phyloP scores from a whole-genome alignment of 805 yeast genomes.

The Candida pseudofarinosa region DNA sequence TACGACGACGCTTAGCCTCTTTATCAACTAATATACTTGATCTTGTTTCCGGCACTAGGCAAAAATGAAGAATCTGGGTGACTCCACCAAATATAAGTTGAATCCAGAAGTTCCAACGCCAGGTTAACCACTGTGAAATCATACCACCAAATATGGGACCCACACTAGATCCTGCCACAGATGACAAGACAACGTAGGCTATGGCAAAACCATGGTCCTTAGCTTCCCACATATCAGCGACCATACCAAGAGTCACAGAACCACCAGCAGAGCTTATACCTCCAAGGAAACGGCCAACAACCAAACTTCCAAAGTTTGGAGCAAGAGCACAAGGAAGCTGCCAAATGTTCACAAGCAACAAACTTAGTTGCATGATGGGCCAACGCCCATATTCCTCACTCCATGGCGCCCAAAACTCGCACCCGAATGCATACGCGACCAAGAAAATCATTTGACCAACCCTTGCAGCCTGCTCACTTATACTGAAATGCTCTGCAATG shows the following conservation, averaged over 20 bases:
- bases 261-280: slow-evolving; percentile 33
- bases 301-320: slow-evolving; percentile 23
- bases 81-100: slow-evolving; percentile 34
- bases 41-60: slow-evolving; percentile 34
- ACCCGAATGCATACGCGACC: slow-evolving; percentile 28
- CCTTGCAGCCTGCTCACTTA: slow-evolving; percentile 20
- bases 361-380: slow-evolving; percentile 28
- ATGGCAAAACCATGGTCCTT: slow-evolving; percentile 29
- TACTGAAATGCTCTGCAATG: slow-evolving; percentile 19
- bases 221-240: slow-evolving; percentile 32
- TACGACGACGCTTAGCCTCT: slow-evolving; percentile 33
- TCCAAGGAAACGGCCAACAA: slow-evolving; percentile 24
- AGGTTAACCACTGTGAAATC: slow-evolving; percentile 14
- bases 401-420: slow-evolving; percentile 36
- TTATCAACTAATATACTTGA: slow-evolving; percentile 28
- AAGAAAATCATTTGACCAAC: slow-evolving; percentile 27
- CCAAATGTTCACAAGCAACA: slow-evolving; percentile 29
- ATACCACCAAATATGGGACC: slow-evolving; percentile 29
- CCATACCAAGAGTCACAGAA: slow-evolving; percentile 30
- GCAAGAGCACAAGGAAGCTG: slow-evolving; percentile 28
- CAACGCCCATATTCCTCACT: slow-evolving; percentile 32
- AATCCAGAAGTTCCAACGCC: slow-evolving; percentile 27
- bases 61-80: slow-evolving; percentile 28
- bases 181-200: slow-evolving; percentile 28
- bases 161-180: slow-evolving; percentile 27